Evolutionary conservation across 306 rosid species (phyloP), one percentile per base, ranked within the genome.

Genomic region (Inga leiocalycina): DNA sequence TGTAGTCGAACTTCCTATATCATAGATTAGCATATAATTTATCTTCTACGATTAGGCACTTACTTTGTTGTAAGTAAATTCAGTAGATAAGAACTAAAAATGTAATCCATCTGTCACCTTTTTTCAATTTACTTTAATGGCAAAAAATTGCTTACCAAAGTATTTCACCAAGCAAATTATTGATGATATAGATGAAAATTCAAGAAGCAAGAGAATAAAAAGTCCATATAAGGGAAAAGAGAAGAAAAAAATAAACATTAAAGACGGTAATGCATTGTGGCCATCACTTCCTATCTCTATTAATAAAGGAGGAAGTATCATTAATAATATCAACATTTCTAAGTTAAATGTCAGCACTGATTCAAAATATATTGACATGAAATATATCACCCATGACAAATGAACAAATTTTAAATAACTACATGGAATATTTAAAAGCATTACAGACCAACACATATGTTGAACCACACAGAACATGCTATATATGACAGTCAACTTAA

Each of bases 391-490:
- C 71, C 27, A 12, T 59, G 24, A 12, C 14, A 51, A 66, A 75
- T 75, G 24, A 35, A 75, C 20, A 27, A 34, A 8, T 39, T 75
- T 54, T 81, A 57, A 65, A 44, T 56, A 74, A 49, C 80, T 24
- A n/a, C 15, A 39, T 1, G 35, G 45, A 35, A 74, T 75, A 34
- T 74, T 17, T 24, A 65, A 11, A n/a, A 43, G 52, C 48, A 22
- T 70, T 22, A 70, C 52, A 2, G 52, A 43, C 52, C 44, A 22
- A 65, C 39, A 10, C 74, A 39, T 54, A 54, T 64, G 76, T 68
- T 68, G 72, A 82, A 41, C 72, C 64, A 32, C 17, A 64, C 1
- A 65, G 71, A 65, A 30, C 71, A 30, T 65, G 20, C 71, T 64
- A 64, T 4, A 62, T 12, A 32, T 5, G 43, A 32, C 43, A 65